phyloP scores from a whole-genome alignment of 1,284 basidiomycete species.

The Sphaerobolus stellatus region DNA sequence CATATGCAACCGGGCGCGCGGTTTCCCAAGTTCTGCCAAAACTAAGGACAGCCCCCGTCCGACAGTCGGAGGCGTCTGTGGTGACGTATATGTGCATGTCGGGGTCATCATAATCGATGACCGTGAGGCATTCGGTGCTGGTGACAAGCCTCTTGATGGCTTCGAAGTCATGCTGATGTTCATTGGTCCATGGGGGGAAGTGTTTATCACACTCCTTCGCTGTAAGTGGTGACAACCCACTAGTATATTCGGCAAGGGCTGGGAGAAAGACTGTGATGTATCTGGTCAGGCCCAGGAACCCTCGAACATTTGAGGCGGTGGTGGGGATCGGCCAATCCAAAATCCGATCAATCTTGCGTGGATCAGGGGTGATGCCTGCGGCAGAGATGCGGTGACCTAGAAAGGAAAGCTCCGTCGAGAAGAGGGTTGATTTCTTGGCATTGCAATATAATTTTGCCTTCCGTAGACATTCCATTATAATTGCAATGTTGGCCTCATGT shows the following conservation, averaged over 20 bases:
- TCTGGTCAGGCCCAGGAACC: slow-evolving; percentile 38
- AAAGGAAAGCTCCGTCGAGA: slow-evolving; percentile 28
- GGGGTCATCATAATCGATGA: slow-evolving; percentile 36
- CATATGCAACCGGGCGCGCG: too few relatives aligned
- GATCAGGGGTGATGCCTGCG: slow-evolving; percentile 31
- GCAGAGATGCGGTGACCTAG: slow-evolving; percentile 36
- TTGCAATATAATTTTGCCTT: slow-evolving; percentile 25
- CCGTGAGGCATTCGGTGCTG: slow-evolving; percentile 28
- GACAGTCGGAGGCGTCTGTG: slow-evolving; percentile 33
- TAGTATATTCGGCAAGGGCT: too few relatives aligned
- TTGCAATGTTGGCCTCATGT: slow-evolving; percentile 32
- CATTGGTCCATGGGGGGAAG: slow-evolving; percentile 23
- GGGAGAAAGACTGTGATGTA: slow-evolving; percentile 40
- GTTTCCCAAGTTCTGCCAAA: slow-evolving; percentile 32
- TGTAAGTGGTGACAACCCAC: too few relatives aligned
- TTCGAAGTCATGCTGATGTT: too few relatives aligned
- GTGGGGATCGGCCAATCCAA: too few relatives aligned
- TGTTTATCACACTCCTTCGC: slow-evolving; percentile 23
- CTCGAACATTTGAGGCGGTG: slow-evolving; percentile 29
- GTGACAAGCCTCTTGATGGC: slow-evolving; percentile 38
- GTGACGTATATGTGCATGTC: slow-evolving; percentile 43
- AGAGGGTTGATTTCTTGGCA: slow-evolving; percentile 33
- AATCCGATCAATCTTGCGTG: too few relatives aligned
- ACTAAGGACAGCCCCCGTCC: slow-evolving; percentile 33
- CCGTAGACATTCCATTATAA: slow-evolving; percentile 27